Evolutionary conservation across 805 yeast genomes (phyloP).

Genomic region (Wickerhamiella hasegawae): DNA sequence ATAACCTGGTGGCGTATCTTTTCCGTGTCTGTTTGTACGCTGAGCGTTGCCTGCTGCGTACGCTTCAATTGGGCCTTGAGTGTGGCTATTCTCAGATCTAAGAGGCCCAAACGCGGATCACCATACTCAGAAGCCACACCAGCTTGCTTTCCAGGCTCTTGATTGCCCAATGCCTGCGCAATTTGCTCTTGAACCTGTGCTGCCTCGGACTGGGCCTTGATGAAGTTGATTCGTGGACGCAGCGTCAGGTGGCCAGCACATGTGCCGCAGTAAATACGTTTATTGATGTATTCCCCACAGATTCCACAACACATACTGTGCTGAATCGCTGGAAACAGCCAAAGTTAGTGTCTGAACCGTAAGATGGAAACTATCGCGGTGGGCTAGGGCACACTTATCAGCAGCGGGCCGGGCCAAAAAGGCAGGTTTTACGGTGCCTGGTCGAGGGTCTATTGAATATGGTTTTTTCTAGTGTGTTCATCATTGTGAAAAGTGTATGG

Average conservation of each 20-base stretch:
- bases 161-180: slow-evolving; percentile 7
- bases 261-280: slow-evolving; percentile 14
- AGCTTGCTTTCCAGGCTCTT: neutral
- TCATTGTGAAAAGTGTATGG: no score
- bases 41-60: slow-evolving; percentile 8
- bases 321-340: neutral
- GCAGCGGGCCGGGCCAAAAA: no score
- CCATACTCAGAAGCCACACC: neutral
- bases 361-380: no score
- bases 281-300: slow-evolving; percentile 11
- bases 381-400: no score
- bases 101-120: slow-evolving; percentile 9
- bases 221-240: slow-evolving; percentile 14
- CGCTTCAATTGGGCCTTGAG: slow-evolving; percentile 10
- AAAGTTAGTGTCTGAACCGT: neutral
- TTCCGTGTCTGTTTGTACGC: neutral
- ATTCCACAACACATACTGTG: slow-evolving; percentile 13
- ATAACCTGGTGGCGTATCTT: neutral
- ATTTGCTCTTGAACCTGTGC: slow-evolving; percentile 6
- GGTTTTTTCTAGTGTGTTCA: no score
- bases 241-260: slow-evolving; percentile 12
- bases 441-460: no score
- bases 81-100: slow-evolving; percentile 9
- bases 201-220: slow-evolving; percentile 12
- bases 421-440: no score